Evolutionary conservation across 768 basidiomycete species (phyloP), one percentile per base, ranked within the genome.

Genomic region (Pleurotus cornucopiae): DNA sequence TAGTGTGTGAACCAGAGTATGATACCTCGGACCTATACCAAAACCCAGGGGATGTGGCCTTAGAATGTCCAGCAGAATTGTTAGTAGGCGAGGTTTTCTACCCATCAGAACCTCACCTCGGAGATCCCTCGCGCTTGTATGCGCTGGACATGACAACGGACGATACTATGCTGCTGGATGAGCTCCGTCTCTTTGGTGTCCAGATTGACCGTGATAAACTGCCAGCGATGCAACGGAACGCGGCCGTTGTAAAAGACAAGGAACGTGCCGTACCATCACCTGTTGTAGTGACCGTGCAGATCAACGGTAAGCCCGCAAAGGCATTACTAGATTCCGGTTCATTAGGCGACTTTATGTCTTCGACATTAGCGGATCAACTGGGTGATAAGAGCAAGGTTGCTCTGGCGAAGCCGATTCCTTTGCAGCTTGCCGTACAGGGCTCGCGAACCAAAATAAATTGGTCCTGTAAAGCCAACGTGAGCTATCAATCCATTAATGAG

Each of bases 401-500:
- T 9, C 58, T 78, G 1, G 64, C 48, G 0, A 65, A 66, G 23
- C 76, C 71, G 2, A 18, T 79, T 2, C 54, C 65, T 0, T 46
- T 78, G 0, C 72, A 75, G 13, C 60, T 81, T 0, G 77, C 76
- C 0, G 71, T 75, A 0, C 69, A 73, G 30, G 79, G 76, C 0
- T 79, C 77, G 0, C 47, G 69, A 0, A 67, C 73, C 0, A 71
- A 71, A 49, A 63, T 80, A 0, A 77, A 72, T 49, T 64, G 30
- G 20, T 46, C 62, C 0, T 59, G 67, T 0, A 54, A 30, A 3
- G 72, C 61, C 0, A 6, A 61, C 3, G 37, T 78, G 2, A 38
- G 61, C 6, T 79, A 76, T 58, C 71, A 77, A 56, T 20, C 44
- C 0, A 71, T 79, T 0, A 59, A 66, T 6, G 66, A 69, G 11